These are phyloP conservation scores for Flaveria brownii DNA, from an alignment of 129 eudicot species.

Conservation along the genomic window DNA sequence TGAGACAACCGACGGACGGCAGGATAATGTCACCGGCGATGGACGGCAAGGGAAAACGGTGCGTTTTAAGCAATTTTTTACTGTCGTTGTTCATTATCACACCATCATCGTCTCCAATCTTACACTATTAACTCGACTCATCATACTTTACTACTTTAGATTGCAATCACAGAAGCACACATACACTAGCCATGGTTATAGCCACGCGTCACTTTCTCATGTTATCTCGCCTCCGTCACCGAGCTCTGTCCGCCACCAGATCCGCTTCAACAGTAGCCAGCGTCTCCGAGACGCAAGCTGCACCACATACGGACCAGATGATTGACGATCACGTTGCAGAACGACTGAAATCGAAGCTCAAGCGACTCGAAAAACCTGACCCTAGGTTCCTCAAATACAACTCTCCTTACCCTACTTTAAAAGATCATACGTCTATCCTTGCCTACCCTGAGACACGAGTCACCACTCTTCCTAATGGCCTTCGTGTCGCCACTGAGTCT, in stretches of 20 bases:
- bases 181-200: conserved; percentile 44
- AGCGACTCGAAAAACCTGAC: conserved; percentile 62
- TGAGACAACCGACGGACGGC: not conserved
- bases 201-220: conserved; percentile 50
- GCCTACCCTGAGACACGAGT: conserved; percentile 60
- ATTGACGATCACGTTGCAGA: conserved; percentile 70
- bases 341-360: conserved; percentile 53
- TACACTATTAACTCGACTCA: conserved; percentile 14
- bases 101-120: conserved; percentile 17
- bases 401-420: conserved; percentile 59
- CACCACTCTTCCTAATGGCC: conserved; percentile 87
- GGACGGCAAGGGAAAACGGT: not conserved
- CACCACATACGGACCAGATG: conserved; percentile 61
- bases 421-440: conserved; percentile 68
- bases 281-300: conserved; percentile 41
- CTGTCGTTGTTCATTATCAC: not conserved
- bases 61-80: not conserved
- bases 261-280: conserved; percentile 35
- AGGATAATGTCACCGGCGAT: not conserved
- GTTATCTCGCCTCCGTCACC: conserved; percentile 42
- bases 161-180: conserved; percentile 16
- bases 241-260: conserved; percentile 14
- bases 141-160: conserved; percentile 11
- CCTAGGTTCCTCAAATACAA: conserved; percentile 56
- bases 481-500: conserved; percentile 93